Conservation (phyloP, 257 asterid genomes). For the Nicotiana attenuata region DNA sequence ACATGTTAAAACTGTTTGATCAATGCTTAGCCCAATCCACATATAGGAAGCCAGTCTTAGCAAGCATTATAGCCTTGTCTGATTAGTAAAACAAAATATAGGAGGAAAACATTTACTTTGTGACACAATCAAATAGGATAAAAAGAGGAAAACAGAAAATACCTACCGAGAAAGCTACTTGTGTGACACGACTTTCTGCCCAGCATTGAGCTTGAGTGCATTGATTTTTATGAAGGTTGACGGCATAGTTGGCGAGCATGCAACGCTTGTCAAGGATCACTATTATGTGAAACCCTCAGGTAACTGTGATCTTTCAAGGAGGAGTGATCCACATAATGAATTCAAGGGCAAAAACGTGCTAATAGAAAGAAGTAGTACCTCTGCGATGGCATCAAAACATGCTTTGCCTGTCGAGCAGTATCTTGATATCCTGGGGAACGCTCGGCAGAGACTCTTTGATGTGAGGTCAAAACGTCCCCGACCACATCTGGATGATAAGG, state of each 20-base stretch:
- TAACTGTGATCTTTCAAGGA: conserved; percentile 80
- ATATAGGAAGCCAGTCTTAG: neutral
- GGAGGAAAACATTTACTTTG: no score
- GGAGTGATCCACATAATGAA: conserved; percentile 90
- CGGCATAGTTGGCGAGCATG: conserved; percentile 64
- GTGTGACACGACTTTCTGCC: neutral
- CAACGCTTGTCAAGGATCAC: conserved; percentile 64
- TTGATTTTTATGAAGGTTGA: conserved; percentile 42
- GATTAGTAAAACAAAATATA: neutral
- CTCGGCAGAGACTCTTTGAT: conserved; percentile 59
- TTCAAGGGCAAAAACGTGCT: conserved; percentile 83
- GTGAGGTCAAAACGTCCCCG: conserved; percentile 62
- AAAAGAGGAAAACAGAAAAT: neutral
- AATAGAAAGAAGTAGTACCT: conserved; percentile 56
- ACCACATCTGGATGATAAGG: conserved; percentile 95
- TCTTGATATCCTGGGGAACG: conserved; percentile 52
- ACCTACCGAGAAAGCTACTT: neutral
- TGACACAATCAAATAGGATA: no score
- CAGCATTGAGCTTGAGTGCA: neutral
- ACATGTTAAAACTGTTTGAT: neutral
- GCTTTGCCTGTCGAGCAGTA: conserved; percentile 52
- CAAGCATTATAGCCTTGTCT: neutral
- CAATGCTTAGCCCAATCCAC: neutral
- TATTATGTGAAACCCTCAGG: conserved; percentile 77
- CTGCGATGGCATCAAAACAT: conserved; percentile 68